Evolutionary conservation across 2,329 filamentous ascomycete genomes (phyloP).

Genomic region (Aureobasidium pullulans): DNA sequence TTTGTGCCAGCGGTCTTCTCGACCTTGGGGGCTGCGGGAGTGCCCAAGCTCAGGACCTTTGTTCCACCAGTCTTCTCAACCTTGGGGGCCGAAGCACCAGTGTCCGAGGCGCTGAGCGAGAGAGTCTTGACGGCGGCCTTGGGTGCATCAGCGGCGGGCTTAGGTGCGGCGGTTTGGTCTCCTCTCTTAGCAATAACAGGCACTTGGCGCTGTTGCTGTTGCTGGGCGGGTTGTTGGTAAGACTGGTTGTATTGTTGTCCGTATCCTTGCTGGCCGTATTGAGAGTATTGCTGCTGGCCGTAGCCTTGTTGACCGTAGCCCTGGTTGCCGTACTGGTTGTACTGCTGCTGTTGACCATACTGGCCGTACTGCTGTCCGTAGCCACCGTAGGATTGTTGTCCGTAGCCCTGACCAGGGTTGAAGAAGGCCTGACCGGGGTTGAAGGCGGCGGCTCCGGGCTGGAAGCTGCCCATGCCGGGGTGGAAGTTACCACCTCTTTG

Average conservation of each 20-base stretch:
- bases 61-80: constrained; percentile 44
- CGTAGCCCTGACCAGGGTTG: constrained; percentile 26
- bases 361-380: constrained; percentile 20
- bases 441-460: constrained; percentile 30
- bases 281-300: constrained; percentile 20
- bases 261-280: constrained; percentile 18
- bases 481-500: constrained; percentile 21
- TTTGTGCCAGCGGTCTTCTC: constrained; percentile 52
- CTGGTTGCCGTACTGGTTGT: constrained; percentile 25
- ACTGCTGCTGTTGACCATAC: constrained; percentile 21
- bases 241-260: constrained; percentile 25
- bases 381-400: constrained; percentile 28
- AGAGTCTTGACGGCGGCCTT: constrained; percentile 49
- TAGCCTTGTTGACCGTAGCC: constrained; percentile 29
- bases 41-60: constrained; percentile 66
- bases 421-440: constrained; percentile 31
- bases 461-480: constrained; percentile 23
- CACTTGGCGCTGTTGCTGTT: constrained; percentile 41
- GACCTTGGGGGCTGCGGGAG: constrained; percentile 39
- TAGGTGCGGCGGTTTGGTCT: constrained; percentile 41
- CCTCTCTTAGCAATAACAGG: constrained; percentile 59
- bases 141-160: constrained; percentile 43
- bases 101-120: constrained; percentile 44
- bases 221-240: constrained; percentile 39
- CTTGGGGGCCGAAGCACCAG: constrained; percentile 47